Percentiles rank a stretch among this genome's conserved stretches.
Evolutionary conservation across 2,329 filamentous ascomycete species (phyloP).

Genomic region (Dactylellina drechsleri): DNA sequence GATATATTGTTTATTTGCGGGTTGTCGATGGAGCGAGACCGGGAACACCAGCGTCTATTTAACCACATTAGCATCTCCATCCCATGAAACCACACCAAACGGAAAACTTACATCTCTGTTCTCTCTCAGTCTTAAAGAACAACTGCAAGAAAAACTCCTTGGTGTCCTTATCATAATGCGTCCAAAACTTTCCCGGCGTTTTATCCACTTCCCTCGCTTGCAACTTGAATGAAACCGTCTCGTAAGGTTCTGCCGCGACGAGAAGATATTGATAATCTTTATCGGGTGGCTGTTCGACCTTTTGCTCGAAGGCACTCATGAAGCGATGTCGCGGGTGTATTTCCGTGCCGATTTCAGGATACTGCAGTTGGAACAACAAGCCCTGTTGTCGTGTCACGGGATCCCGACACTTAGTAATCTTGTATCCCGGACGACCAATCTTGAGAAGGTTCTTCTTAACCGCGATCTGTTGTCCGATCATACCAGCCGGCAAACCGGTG

Average conservation of each 20-base stretch:
- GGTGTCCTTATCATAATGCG: conserved; percentile 92
- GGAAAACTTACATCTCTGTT: conserved; percentile 74
- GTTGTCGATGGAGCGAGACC: conserved; percentile 44
- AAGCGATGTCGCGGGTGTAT: conserved; percentile 86
- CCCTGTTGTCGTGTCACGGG: conserved; percentile 88
- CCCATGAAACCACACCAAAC: background rate
- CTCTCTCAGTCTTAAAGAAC: conserved; percentile 97
- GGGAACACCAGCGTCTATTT: conserved; percentile 51
- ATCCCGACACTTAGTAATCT: conserved; percentile 95
- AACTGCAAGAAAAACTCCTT: conserved; percentile 99
- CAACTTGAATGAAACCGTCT: conserved; percentile 96
- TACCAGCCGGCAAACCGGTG: conserved; percentile 76
- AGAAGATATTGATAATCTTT: conserved; percentile 94
- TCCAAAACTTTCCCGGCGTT: conserved; percentile 86
- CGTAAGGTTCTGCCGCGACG: conserved; percentile 95
- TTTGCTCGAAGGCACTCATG: conserved; percentile 98
- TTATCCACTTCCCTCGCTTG: conserved; percentile 93
- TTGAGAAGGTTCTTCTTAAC: conserved; percentile 87
- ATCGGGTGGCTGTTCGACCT: conserved; percentile 88
- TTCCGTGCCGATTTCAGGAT: conserved; percentile 84
- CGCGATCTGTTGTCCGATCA: conserved; percentile 73
- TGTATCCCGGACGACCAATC: conserved; percentile 95
- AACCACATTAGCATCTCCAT: conserved; percentile 18
- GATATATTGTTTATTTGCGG: conserved; percentile 26
- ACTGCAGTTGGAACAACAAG: conserved; percentile 94